Conservation (phyloP, 2,329 filamentous ascomycete species). For the Phaeosphaeriaceae sp. region DNA sequence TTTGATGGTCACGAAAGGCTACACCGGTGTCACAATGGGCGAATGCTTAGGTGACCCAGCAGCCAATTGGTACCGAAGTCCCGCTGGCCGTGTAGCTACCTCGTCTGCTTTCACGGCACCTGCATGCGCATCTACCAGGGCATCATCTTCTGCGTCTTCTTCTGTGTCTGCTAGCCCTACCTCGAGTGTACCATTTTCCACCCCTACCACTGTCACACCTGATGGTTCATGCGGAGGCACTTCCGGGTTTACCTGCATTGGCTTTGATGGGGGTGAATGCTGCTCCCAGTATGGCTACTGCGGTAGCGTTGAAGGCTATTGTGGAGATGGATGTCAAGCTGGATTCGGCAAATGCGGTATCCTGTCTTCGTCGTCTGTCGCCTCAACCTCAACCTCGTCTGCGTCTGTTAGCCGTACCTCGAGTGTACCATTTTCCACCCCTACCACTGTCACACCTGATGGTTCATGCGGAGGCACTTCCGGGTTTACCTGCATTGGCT, state of each 20-base stretch:
- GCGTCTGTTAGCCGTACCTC: too few relatives aligned
- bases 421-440: conserved; percentile 8
- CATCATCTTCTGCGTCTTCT: conserved; percentile 19
- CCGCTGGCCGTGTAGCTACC: conserved; percentile 15
- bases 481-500: conserved; percentile 11
- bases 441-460: conserved; percentile 7
- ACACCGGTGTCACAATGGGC: conserved; percentile 53
- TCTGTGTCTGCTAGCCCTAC: conserved; percentile 9
- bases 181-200: conserved; percentile 9
- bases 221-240: conserved; percentile 28
- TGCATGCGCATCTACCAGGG: conserved; percentile 13
- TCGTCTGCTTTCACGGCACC: conserved; percentile 14
- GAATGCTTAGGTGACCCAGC: conserved; percentile 54
- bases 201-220: conserved; percentile 5
- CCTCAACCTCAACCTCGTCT: not conserved
- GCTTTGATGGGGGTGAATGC: conserved; percentile 49
- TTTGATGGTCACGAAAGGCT: conserved; percentile 43
- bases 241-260: conserved; percentile 28
- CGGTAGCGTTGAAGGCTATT: conserved; percentile 31
- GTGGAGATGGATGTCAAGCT: conserved; percentile 34
- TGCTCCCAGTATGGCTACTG: conserved; percentile 53
- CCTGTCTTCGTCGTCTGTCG: conserved; percentile 7
- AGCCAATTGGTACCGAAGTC: conserved; percentile 55
- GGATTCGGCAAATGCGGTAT: conserved; percentile 28
- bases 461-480: conserved; percentile 1